phyloP scores from a whole-genome alignment of 2,329 filamentous ascomycete genomes.

The Alternaria sp. region DNA sequence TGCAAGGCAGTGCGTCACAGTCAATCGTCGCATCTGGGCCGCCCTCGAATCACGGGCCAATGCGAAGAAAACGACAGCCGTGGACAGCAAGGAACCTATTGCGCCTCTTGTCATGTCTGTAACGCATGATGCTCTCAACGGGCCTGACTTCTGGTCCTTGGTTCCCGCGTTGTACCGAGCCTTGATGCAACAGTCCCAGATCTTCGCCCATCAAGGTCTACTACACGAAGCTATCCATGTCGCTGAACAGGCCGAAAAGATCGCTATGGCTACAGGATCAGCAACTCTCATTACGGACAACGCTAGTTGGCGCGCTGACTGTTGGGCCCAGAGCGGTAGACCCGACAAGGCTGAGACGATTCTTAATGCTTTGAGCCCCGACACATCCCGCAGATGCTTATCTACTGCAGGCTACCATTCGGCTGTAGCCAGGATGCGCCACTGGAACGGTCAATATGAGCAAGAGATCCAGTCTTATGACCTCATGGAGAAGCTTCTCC shows the following conservation, averaged over 20 bases:
- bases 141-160: slow-evolving; percentile 79
- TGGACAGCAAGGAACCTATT: slow-evolving; percentile 21
- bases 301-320: slow-evolving; percentile 53
- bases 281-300: slow-evolving; percentile 59
- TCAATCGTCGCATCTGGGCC: slow-evolving; percentile 60
- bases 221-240: slow-evolving; percentile 90
- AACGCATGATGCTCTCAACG: slow-evolving; percentile 56
- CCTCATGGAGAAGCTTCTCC: slow-evolving; percentile 55
- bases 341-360: slow-evolving; percentile 57
- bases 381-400: slow-evolving; percentile 51
- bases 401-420: slow-evolving; percentile 61
- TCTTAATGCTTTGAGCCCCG: slow-evolving; percentile 58
- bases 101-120: slow-evolving; percentile 49
- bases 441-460: slow-evolving; percentile 54
- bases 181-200: slow-evolving; percentile 73
- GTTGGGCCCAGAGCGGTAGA: slow-evolving; percentile 58
- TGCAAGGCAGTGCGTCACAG: slow-evolving; percentile 56
- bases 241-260: slow-evolving; percentile 79
- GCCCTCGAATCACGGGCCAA: slow-evolving; percentile 54
- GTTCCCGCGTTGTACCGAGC: slow-evolving; percentile 75
- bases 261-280: slow-evolving; percentile 72
- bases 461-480: slow-evolving; percentile 58
- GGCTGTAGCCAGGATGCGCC: slow-evolving; percentile 57
- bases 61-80: slow-evolving; percentile 20
- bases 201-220: slow-evolving; percentile 85